Evolutionary conservation across 495 filamentous ascomycete genomes (phyloP), one percentile per base, ranked within the genome.

Genomic region (Aspergillus coremiiformis): DNA sequence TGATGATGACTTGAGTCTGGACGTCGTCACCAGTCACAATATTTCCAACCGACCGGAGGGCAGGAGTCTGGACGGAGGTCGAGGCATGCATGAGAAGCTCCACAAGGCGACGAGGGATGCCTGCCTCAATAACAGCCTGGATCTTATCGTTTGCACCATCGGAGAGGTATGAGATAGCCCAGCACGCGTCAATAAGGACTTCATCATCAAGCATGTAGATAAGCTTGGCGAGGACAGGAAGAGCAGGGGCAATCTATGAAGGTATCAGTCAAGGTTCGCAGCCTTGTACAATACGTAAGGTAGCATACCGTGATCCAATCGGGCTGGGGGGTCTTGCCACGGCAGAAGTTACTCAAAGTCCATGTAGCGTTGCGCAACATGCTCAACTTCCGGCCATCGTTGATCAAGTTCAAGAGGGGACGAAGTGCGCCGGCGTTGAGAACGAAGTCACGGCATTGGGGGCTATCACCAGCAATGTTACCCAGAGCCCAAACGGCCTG

Each of bases 281-380:
- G 6, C 4, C 8, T 35, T 33, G 17, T 12, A 29, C 6, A 10
- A 12, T 32, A 11, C 7, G 39, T 22, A 20, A 15, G 26, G 11
- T 46, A 39, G 60, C 54, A 58, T 77, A 96, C 90, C 2, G 89
- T 96, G 64, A 84, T 79, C 94, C 94, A 99, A 66, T 99, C 93
- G 17, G 94, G 94, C 71, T 99, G 94, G 32, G 94, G 94, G 4
- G 91, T 96, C 81, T 97, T 99, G 71, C 94, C 94, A 78, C 94
- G 92, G 76, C 94, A 99, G 76, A 99, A 99, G 76, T 99, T 99
- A 78, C 94, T 97, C 46, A 99, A 77, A 21, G 94, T 99, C 94
- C 94, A 99, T 22, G 94, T 97, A 21, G 94, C 94, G 67, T 99
- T 99, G 49, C 94, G 81, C 33, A 99, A 83, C 94, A 99, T 99